Conservation (phyloP, 495 filamentous ascomycete genomes). For the Daldinia bambusicola region DNA sequence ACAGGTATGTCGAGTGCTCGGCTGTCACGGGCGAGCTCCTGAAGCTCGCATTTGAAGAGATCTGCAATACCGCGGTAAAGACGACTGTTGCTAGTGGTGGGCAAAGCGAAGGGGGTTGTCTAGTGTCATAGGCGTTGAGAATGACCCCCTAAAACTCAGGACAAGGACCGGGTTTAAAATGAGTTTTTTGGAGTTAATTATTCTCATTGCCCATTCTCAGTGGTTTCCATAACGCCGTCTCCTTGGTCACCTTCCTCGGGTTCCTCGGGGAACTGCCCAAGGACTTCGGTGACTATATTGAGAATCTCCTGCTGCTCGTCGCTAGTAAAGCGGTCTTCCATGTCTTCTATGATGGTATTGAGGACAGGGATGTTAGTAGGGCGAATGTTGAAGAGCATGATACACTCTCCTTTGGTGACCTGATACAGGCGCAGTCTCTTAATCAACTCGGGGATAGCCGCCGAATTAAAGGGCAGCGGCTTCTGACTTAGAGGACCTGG, state of each 20-base stretch:
- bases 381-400: conserved; percentile 59
- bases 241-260: conserved; percentile 32
- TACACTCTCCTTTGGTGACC: conserved; percentile 58
- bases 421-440: conserved; percentile 52
- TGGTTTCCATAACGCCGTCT: conserved; percentile 45
- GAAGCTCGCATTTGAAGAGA: conserved; percentile 76
- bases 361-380: conserved; percentile 51
- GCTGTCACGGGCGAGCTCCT: conserved; percentile 86
- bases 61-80: conserved; percentile 75
- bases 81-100: conserved; percentile 61
- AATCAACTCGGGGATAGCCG: conserved; percentile 49
- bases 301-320: conserved; percentile 57
- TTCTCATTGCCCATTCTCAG: conserved; percentile 45
- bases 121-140: conserved; percentile 45
- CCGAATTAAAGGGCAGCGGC: conserved; percentile 50
- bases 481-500: conserved; percentile 58
- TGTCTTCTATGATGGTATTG: conserved; percentile 56
- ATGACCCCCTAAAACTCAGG: not conserved
- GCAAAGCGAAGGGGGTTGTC: conserved; percentile 58
- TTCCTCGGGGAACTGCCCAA: conserved; percentile 52
- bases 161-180: not conserved
- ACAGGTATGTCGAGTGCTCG: conserved; percentile 91
- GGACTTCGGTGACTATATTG: conserved; percentile 54
- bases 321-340: conserved; percentile 56
- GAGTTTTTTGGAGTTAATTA: not conserved